These are phyloP conservation scores for Primulina eburnea DNA, from an alignment of 257 asterid species.

Conservation along the genomic window DNA sequence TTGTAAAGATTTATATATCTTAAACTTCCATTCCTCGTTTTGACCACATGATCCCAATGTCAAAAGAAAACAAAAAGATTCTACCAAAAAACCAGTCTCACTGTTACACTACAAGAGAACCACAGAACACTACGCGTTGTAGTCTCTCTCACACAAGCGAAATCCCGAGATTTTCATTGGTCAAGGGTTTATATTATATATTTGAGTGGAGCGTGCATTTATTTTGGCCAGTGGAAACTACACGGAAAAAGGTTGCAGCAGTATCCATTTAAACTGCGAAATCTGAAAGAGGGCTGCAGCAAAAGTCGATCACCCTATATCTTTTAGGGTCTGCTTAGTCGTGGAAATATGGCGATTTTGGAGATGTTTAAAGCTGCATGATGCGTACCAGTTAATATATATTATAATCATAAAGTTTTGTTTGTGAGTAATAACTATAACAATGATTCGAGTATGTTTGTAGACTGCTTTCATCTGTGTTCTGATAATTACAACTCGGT, in stretches of 20 bases:
- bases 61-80: background rate
- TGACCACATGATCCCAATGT: background rate
- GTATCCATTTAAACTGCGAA: background rate
- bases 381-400: background rate
- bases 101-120: slow-evolving; percentile 49
- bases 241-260: background rate
- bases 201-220: background rate
- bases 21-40: background rate
- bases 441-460: background rate
- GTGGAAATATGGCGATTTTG: slow-evolving; percentile 20
- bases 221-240: background rate
- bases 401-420: background rate
- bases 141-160: slow-evolving; percentile 18
- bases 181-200: background rate
- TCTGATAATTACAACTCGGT: background rate
- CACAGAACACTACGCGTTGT: slow-evolving; percentile 41
- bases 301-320: slow-evolving; percentile 37
- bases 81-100: background rate
- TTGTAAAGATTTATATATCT: no score
- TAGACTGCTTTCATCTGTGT: background rate
- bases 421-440: background rate
- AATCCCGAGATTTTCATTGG: slow-evolving; percentile 39
- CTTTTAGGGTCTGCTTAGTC: slow-evolving; percentile 31
- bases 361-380: slow-evolving; percentile 49
- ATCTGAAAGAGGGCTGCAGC: slow-evolving; percentile 18